Evolutionary conservation across 169 alveolate genomes (phyloP), one percentile per base, ranked within the genome.

Genomic region (Cryptosporidium ubiquitum): DNA sequence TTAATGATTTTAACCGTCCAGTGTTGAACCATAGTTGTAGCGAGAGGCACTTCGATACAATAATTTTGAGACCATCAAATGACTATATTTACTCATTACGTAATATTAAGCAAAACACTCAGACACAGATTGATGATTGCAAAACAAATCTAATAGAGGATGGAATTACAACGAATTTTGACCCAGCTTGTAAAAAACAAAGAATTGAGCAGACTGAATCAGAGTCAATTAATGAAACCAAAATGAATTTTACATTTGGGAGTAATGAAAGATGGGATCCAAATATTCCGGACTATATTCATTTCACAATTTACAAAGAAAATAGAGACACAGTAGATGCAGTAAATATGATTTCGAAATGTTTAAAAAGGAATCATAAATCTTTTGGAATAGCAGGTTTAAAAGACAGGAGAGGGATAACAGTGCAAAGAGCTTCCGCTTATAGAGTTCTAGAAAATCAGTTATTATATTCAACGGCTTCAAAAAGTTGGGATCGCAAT

Each of bases 391-490:
- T 96, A 47, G 96, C 97, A 4, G 99, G 99, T 57, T 95, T 95
- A 85, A 97, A 97, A 85, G 99, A 97, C 86, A 95, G 96, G 84
- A 91, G 99, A 66, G 99, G 97, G 5, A 95, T 97, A 18, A 97
- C 99, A n/a, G 93, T 96, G 18, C 98, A 97, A 73, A 92, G 89
- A 84, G 89, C 44, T 10, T 79, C 89, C 5, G 73, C 68, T 44
- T 79, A 79, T 31, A 79, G 66, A 79, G 75, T 64, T 61, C 86
- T 94, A 74, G 93, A 96, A 35, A 91, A 92, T 51, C 92, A 94
- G 33, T 64, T 94, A 33, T 69, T 95, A 31, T 84, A 58, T 29
- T 91, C 95, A 20, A 94, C 93, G 86, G 75, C 86, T 12, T 91
- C 79, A 55, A 92, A 93, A 39, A 55, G 51, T 51, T 94, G 97